Evolutionary conservation across 441 rosid species (phyloP), one percentile per base, ranked within the genome.

Genomic region (Arabidopsis lyrata): DNA sequence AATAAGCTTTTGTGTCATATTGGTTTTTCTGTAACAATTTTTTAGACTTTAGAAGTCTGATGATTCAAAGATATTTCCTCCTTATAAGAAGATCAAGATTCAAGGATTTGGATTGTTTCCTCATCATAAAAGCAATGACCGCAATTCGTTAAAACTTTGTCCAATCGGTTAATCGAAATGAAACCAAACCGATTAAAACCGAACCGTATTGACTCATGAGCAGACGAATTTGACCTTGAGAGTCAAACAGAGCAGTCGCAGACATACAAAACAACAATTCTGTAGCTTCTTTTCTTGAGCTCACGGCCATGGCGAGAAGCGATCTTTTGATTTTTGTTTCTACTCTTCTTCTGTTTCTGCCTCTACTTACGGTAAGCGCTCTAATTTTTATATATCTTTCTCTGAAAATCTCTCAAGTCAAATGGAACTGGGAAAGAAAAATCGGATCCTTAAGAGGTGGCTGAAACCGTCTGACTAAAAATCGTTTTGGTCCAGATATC

Each of bases 281-380:
- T 42, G 24, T 12, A 59, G 53, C 27, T 66, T 49, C 52, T 63
- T 63, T n/a, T n/a, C n/a, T n/a, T 13, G 45, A 62, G 63, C 64
- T 64, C 73, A 45, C 41, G 53, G 53, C 39, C 38, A 77, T 72
- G 81, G 77, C 66, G 61, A 72, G 66, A 61, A 66, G 41, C 55
- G 16, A 60, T 53, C 24, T 12, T 61, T 54, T 22, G 42, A 47
- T 3, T 20, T 8, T 39, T 20, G n/a, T 54, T 60, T 66, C 48
- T 29, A 22, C 48, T 45, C 34, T 67, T 12, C 70, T 77, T 72
- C 10, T 77, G 59, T 35, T 36, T 53, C 53, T 77, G 44, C 36
- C 52, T 59, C 38, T 67, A 3, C 48, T 67, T 12, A 47, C 16
- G 24, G 77, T 77, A 61, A 66, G 27, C 8, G 5, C 13, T 58